Base-by-base conservation (phyloP, 179 eudicot species). In the Spinacia oleracea region DNA sequence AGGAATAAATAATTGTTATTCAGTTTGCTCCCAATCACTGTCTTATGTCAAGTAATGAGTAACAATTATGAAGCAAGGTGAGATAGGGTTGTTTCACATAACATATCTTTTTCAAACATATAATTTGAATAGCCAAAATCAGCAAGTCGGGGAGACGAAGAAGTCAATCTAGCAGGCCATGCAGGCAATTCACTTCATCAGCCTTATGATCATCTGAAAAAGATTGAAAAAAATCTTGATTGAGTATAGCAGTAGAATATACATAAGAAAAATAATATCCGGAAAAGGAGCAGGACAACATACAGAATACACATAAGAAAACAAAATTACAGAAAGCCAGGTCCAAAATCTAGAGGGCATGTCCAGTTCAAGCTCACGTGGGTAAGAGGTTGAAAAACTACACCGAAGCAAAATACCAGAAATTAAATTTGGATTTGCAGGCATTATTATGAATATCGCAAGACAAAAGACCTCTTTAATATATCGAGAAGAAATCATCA, bases 131-230 rank as follows among this genome's bases (percentile, higher is more conserved):
- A 90, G 60, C 98, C 93, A 83, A 96, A 92, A 88, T 96, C 99
- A 84, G 98, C 96, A 82, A 96, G 98, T 34, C 97, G 88, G 23
- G 99, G 99, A 77, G 99, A 94, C 53, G 99, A 93, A 80, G 93
- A 55, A 76, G 97, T 96, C 86, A 92, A 78, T 73, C 98, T 90
- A 45, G 93, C 96, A 70, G 99, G 99, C 99, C 99, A 96, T 67
- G 99, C 97, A 53, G 93, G 92, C 84, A 96, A 84, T 71, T 91
- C 97, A 77, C 98, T 89, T 65, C 99, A 73, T 86, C 82, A 76
- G 83, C 82, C 78, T 81, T 90, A 82, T 96, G 98, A 16, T 72
- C 75, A 51, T 72, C 75, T 72, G 10, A 32, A 48, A 51, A 51
- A 51, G 4, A 32, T 12, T 18, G 32, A 31, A 7, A 50, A 56